Percentiles rank a stretch among this genome's conserved stretches.
These are phyloP conservation scores for Discostella pseudostelligera DNA, from an alignment of 108 stramenopile genomes.

Conservation along the genomic window DNA sequence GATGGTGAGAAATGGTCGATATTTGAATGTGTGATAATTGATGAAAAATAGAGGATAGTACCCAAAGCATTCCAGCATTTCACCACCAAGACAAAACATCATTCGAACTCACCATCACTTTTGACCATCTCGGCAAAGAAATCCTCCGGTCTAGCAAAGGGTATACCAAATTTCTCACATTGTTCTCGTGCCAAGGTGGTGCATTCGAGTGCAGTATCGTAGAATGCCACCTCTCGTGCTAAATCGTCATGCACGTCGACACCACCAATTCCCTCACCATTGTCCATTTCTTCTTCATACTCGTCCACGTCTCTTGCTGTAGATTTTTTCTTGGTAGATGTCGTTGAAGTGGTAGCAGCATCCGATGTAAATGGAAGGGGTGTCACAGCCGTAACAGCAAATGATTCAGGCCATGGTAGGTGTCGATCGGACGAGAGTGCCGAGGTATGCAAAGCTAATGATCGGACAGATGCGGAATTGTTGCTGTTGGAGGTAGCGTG, in stretches of 20 bases:
- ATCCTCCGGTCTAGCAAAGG: conserved; percentile 90
- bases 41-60: too few species aligned
- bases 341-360: neutral
- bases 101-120: conserved; percentile 88
- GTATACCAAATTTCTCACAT: conserved; percentile 62
- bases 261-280: conserved; percentile 45
- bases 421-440: conserved; percentile 20
- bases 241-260: conserved; percentile 95
- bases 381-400: conserved; percentile 61
- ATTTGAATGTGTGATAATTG: neutral
- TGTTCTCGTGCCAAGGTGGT: conserved; percentile 70
- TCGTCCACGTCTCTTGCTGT: conserved; percentile 9
- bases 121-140: conserved; percentile 99
- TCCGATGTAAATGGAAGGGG: conserved; percentile 63
- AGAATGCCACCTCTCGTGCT: conserved; percentile 94
- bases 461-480: conserved; percentile 8
- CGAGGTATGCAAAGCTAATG: conserved; percentile 23
- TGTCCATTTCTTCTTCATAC: conserved; percentile 8
- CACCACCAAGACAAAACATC: too few species aligned
- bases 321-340: neutral
- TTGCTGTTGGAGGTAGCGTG: neutral
- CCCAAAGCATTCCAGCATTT: too few species aligned
- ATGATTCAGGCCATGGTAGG: conserved; percentile 78
- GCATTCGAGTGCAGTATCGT: conserved; percentile 90
- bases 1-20: too few species aligned